Evolutionary conservation across 2,329 filamentous ascomycete genomes (phyloP).

Genomic region (Achaetomium macrosporum): DNA sequence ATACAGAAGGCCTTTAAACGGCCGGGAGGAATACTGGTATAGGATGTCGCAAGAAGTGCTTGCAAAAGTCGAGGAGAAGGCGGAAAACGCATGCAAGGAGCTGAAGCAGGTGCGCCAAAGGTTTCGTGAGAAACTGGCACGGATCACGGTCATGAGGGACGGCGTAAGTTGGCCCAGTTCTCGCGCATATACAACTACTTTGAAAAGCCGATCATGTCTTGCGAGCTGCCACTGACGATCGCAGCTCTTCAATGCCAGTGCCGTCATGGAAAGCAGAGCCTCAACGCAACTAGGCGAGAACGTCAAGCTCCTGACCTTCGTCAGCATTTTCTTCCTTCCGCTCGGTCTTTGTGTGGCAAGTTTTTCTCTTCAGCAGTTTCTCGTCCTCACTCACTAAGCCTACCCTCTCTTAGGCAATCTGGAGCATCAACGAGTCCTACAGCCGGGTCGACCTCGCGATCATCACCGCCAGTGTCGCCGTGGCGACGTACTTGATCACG

Average conservation of each 20-base stretch:
- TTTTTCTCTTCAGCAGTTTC: neutral
- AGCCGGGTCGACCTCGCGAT: neutral
- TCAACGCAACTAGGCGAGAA: slow-evolving; percentile 1
- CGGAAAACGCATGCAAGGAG: neutral
- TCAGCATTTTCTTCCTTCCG: slow-evolving; percentile 7
- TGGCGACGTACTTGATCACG: slow-evolving; percentile 1
- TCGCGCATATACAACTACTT: neutral
- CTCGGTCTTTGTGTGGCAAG: slow-evolving; percentile 1
- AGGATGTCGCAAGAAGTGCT: neutral
- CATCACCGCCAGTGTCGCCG: neutral
- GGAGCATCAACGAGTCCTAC: slow-evolving; percentile 9
- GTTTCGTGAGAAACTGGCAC: neutral
- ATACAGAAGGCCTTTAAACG: neutral
- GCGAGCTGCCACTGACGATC: neutral
- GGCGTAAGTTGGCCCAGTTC: neutral
- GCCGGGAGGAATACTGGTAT: neutral
- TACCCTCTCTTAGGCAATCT: neutral
- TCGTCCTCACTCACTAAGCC: neutral
- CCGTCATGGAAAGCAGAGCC: slow-evolving; percentile 2
- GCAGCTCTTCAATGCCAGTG: slow-evolving; percentile 6
- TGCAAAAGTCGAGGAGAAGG: neutral
- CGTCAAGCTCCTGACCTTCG: slow-evolving; percentile 3
- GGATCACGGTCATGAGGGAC: slow-evolving; percentile 2
- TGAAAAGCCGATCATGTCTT: neutral
- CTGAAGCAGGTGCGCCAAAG: neutral